These are phyloP conservation scores for Ustilago hordei DNA, from an alignment of 1,284 basidiomycete genomes.

Conservation along the genomic window DNA sequence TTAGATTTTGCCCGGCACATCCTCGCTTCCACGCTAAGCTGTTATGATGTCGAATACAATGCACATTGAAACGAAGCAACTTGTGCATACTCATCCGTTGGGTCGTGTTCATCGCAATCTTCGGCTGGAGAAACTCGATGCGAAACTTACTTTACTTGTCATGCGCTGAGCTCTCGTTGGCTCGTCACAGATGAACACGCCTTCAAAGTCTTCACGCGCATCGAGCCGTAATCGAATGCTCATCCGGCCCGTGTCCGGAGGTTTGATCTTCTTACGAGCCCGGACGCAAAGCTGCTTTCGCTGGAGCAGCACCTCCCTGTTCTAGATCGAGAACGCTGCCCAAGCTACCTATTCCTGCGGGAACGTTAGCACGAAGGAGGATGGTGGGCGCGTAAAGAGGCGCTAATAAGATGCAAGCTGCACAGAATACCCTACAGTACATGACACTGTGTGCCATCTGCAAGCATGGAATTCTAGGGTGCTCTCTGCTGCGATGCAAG, in stretches of 20 bases:
- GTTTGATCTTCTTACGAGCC: background rate
- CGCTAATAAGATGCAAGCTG: background rate
- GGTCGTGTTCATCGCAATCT: background rate
- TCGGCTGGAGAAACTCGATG: background rate
- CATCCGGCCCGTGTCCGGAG: background rate
- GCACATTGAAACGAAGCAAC: background rate
- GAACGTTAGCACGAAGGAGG: background rate
- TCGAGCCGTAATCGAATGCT: background rate
- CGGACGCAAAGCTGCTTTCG: background rate
- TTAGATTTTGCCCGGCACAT: background rate
- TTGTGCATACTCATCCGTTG: background rate
- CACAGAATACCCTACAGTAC: constrained; percentile 7
- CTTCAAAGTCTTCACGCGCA: too few relatives aligned
- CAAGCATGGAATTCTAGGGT: constrained; percentile 9
- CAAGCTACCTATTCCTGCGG: background rate
- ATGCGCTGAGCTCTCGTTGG: background rate
- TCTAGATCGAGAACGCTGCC: constrained; percentile 1
- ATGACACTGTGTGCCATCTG: background rate
- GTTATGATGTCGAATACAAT: background rate
- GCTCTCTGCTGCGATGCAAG: background rate
- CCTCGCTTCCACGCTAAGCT: background rate
- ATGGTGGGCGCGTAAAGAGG: constrained; percentile 1
- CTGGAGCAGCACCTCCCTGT: too few relatives aligned
- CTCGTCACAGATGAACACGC: background rate
- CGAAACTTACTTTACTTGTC: background rate